Conservation (phyloP, 805 yeast genomes). For the Wickerhamomyces bisporus region DNA sequence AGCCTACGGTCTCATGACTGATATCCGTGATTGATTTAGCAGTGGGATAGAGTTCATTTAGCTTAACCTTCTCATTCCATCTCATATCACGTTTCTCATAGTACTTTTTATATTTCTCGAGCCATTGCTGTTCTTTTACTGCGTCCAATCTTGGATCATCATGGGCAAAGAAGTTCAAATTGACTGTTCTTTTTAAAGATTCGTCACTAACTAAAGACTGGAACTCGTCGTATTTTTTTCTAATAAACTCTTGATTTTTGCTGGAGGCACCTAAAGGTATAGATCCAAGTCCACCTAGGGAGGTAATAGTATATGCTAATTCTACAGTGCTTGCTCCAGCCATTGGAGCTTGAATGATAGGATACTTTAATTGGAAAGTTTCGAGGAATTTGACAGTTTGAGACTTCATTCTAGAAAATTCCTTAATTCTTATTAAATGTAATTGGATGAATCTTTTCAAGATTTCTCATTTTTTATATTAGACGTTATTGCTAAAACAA, state of each 20-base stretch:
- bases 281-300: constrained; percentile 48
- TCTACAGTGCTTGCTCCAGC: constrained; percentile 46
- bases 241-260: constrained; percentile 10
- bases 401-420: constrained; percentile 10
- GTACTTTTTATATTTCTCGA: constrained; percentile 10
- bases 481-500: no score
- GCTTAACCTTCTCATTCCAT: neutral
- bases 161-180: constrained; percentile 45
- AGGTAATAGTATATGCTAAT: constrained; percentile 38
- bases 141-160: constrained; percentile 20
- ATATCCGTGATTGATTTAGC: constrained; percentile 10
- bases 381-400: constrained; percentile 12
- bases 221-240: constrained; percentile 10
- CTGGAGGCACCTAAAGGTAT: constrained; percentile 24
- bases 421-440: no score
- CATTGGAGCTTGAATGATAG: constrained; percentile 56
- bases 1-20: constrained; percentile 10
- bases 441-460: no score
- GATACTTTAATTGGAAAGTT: constrained; percentile 30
- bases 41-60: constrained; percentile 11
- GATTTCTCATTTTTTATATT: no score
- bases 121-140: constrained; percentile 20
- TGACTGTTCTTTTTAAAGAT: constrained; percentile 23
- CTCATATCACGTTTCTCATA: constrained; percentile 4
- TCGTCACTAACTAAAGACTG: constrained; percentile 6